Base-by-base conservation (phyloP, 345 rosid species). In the Pistacia atlantica region DNA sequence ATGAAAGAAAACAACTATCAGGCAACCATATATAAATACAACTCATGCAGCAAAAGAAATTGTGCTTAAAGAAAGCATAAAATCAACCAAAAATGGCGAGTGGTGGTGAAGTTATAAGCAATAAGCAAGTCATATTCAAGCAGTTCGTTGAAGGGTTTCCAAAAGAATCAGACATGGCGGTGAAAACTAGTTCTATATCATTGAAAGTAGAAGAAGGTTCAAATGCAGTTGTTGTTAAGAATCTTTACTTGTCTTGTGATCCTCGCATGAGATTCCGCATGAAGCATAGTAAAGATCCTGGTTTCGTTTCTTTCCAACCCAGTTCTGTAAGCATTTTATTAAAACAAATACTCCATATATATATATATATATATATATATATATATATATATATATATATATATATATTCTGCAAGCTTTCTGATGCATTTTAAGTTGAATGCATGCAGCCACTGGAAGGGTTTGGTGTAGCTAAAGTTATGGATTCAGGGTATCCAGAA, bases 191-290 rank as follows among this genome's bases (percentile, higher is more conserved):
- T 2, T 73, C 55, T 20, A 48, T 76, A 17, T 17, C 31, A 48
- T 73, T 84, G 25, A 54, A 71, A 20, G 65, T 82, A 3, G 79
- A 75, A 33, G 58, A 58, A 48, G 86, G 78, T 16, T 35, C 82
- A 7, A 66, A 69, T 28, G 76, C 76, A 4, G 28, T 84, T 48
- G 59, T 84, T 4, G 68, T 84, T 8, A 83, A 83, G 82, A 85
- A 80, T 72, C 87, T 83, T 5, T 87, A 80, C 78, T 49, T 83
- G 38, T 87, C 87, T 10, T 81, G 87, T 18, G 86, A 83, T 28
- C 86, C 86, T 38, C 79, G 75, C 75, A 76, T 85, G 85, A 48
- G 83, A 14, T 1, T 3, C 7, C 71, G 51, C 49, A 77, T 78
- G 85, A 79, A 33, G 73, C 57, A 62, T 0, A 22, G 55, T 6